These are phyloP conservation scores for Sporothrix pallida DNA, from an alignment of 2,329 filamentous ascomycete genomes.

Conservation along the genomic window DNA sequence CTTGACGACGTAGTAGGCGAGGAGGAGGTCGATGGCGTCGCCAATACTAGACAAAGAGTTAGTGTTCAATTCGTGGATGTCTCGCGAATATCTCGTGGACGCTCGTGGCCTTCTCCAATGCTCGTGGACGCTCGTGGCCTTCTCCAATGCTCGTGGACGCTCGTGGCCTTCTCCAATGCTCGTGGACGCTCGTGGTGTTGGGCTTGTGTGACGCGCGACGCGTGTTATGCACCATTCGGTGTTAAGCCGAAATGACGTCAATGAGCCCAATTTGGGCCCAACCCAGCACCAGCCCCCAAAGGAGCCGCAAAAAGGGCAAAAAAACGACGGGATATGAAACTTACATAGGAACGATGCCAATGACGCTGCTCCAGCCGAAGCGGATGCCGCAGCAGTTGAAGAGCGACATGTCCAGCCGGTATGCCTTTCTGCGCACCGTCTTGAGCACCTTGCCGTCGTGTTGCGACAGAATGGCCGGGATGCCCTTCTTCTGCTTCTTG, in stretches of 20 bases:
- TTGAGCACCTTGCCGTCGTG: constrained; percentile 84
- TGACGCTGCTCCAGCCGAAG: constrained; percentile 88
- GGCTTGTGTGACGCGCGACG: neutral
- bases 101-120: too few species aligned
- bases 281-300: neutral
- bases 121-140: neutral
- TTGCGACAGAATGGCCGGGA: constrained; percentile 80
- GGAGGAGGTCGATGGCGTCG: constrained; percentile 73
- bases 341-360: constrained; percentile 82
- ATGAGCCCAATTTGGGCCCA: neutral
- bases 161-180: too few species aligned
- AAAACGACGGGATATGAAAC: constrained; percentile 46
- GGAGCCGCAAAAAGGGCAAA: neutral
- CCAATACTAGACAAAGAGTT: constrained; percentile 62
- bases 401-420: constrained; percentile 81
- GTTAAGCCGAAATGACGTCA: constrained; percentile 32
- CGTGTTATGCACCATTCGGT: constrained; percentile 12
- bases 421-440: constrained; percentile 83
- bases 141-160: too few species aligned
- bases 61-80: constrained; percentile 33
- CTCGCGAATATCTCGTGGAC: neutral
- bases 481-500: constrained; percentile 84
- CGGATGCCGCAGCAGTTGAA: constrained; percentile 81
- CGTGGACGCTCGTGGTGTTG: neutral
- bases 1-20: constrained; percentile 76